phyloP scores from a whole-genome alignment of 2,329 filamentous ascomycete species.

The Diaporthe sp. region DNA sequence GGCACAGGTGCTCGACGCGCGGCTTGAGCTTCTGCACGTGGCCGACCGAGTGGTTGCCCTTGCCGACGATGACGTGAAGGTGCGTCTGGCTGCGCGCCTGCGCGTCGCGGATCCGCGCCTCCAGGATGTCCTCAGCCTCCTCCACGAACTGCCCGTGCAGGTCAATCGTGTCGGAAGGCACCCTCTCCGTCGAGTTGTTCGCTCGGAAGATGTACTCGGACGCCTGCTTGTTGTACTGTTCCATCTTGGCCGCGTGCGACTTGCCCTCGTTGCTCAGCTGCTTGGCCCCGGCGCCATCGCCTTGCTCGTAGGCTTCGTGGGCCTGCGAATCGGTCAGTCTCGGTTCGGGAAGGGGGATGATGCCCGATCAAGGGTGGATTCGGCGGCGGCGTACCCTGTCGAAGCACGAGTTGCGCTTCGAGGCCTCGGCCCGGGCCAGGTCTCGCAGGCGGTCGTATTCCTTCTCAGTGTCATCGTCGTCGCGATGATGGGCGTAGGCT shows the following conservation, averaged over 20 bases:
- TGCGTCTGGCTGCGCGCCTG: conserved; percentile 81
- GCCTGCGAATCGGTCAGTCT: conserved; percentile 59
- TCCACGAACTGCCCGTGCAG: conserved; percentile 95
- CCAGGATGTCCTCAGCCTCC: conserved; percentile 92
- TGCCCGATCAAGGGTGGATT: conserved; percentile 3
- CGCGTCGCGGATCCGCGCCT: conserved; percentile 86
- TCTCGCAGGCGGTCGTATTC: conserved; percentile 94
- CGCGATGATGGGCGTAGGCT: conserved; percentile 38
- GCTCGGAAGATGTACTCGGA: conserved; percentile 95
- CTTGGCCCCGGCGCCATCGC: conserved; percentile 88
- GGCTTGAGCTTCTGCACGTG: conserved; percentile 96
- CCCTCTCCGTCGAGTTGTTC: conserved; percentile 85
- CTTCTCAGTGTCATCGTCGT: conserved; percentile 77
- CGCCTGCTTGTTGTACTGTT: conserved; percentile 90
- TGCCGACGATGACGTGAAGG: conserved; percentile 95
- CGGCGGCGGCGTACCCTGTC: conserved; percentile 68
- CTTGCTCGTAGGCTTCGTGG: conserved; percentile 83
- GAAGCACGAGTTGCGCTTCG: conserved; percentile 83
- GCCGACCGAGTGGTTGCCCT: conserved; percentile 86
- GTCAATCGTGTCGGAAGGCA: conserved; percentile 88
- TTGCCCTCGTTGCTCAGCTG: conserved; percentile 89
- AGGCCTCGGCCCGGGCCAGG: conserved; percentile 84
- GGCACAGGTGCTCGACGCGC: conserved; percentile 89
- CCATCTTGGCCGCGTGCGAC: conserved; percentile 84
- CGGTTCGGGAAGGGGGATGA: conserved; percentile 5